Evolutionary conservation across 768 basidiomycete species (phyloP), one percentile per base, ranked within the genome.

Genomic region (Tricholoma matsutake): DNA sequence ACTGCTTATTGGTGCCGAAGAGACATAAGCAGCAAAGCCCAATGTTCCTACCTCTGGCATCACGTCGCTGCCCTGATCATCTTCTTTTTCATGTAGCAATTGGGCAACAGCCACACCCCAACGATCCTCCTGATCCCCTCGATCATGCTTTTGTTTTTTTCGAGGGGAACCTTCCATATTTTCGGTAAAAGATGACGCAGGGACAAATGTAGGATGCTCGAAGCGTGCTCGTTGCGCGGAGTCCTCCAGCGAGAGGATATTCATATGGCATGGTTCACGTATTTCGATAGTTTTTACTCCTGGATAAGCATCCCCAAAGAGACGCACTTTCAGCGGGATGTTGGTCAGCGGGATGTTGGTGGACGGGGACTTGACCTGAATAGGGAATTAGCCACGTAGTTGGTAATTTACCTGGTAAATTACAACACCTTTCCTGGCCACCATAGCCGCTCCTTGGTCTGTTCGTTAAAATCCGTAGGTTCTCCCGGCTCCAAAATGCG

Each of bases 381-480:
- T 13, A 56, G 51, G 58, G 47, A 31, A 60, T 47, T 41, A 25
- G 32, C 43, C 58, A 32, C 65, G 60, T 41, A 29, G 52, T 9
- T 54, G 31, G 28, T 11, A 41, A 29, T 49, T 25, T 34, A 54
- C 47, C 55, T 45, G 61, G 61, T 57, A 59, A 61, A 59, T 62
- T 25, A 53, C 72, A 76, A 64, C 66, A 89, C 89, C 77, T 81
- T 80, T 29, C 79, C 87, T 20, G 89, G 89, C 89, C 89, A 91
- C 89, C 89, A 91, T 39, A 84, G 71, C 59, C 70, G 64, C 31
- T 73, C 72, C 11, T 61, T 70, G 2, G 67, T 69, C 31, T 57
- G 45, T 51, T 55, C 51, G 20, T 32, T 37, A 20, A n/a, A 10
- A 39, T 68, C 68, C 35, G 69, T 66, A 20, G 67, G 53, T 20